Conservation (phyloP, 495 filamentous ascomycete species). For the Mytilinidion resinicola region DNA sequence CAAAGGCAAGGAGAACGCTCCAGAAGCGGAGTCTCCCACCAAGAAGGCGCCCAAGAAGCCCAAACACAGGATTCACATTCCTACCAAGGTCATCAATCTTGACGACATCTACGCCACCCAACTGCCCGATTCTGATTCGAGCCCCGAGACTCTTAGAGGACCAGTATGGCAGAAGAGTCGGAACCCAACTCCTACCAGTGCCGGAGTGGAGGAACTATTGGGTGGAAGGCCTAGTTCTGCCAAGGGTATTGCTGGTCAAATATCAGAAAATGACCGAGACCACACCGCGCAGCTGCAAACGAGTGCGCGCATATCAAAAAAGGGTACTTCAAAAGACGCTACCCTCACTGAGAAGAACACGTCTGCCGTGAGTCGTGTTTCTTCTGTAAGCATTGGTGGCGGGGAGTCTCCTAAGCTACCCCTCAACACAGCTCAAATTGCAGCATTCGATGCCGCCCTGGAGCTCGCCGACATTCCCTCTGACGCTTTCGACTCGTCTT, state of each 20-base stretch:
- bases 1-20: slow-evolving; percentile 1
- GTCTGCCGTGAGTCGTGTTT: too few species aligned
- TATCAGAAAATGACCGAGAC: background rate
- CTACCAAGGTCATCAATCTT: slow-evolving; percentile 17
- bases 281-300: background rate
- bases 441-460: slow-evolving; percentile 22
- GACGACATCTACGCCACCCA: slow-evolving; percentile 31
- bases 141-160: slow-evolving; percentile 31
- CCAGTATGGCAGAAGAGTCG: slow-evolving; percentile 35
- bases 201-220: slow-evolving; percentile 1
- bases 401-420: background rate
- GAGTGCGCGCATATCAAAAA: background rate
- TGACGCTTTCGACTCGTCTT: slow-evolving; percentile 37
- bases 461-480: slow-evolving; percentile 40
- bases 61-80: slow-evolving; percentile 30
- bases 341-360: background rate
- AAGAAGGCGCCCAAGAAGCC: slow-evolving; percentile 2
- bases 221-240: background rate
- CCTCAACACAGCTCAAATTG: background rate
- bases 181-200: background rate
- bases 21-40: background rate
- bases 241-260: background rate
- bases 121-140: slow-evolving; percentile 27
- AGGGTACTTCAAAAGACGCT: background rate
- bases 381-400: background rate